Conservation (phyloP, 2,329 filamentous ascomycete species). For the Pyricularia grisea region DNA sequence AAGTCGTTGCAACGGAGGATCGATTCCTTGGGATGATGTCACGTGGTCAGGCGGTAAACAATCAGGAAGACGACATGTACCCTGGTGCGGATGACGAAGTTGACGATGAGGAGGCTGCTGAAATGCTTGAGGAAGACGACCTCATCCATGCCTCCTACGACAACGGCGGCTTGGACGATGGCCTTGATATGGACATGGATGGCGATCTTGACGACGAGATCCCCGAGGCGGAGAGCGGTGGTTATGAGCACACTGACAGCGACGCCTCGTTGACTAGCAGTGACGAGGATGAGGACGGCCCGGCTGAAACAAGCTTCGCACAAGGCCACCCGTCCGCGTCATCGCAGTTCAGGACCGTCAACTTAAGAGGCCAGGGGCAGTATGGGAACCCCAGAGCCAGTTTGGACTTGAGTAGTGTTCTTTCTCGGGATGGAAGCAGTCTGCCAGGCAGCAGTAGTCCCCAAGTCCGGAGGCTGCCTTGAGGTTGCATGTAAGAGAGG, state of each 20-base stretch:
- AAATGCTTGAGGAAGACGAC: conserved; percentile 56
- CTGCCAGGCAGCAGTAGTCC: conserved; percentile 46
- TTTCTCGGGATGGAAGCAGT: conserved; percentile 50
- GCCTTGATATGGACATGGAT: conserved; percentile 47
- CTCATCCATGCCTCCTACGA: conserved; percentile 22
- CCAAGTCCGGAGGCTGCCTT: conserved; percentile 25
- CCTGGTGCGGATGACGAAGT: conserved; percentile 43
- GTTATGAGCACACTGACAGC: conserved; percentile 72
- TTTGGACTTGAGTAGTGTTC: conserved; percentile 46
- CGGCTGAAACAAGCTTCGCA: conserved; percentile 19
- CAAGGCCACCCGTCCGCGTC: conserved; percentile 7
- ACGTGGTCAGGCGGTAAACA: conserved; percentile 34
- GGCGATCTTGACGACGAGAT: conserved; percentile 65
- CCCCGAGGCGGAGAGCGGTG: conserved; percentile 51
- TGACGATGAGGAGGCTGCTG: conserved; percentile 45
- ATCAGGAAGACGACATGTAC: conserved; percentile 36
- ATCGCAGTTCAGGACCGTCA: conserved; percentile 6
- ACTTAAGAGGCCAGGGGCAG: conserved; percentile 6
- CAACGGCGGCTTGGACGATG: conserved; percentile 18
- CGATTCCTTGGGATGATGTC: conserved; percentile 51
- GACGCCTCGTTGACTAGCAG: conserved; percentile 53
- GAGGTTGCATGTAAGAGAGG: background rate
- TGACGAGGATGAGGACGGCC: conserved; percentile 17
- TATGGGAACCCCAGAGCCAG: conserved; percentile 28
- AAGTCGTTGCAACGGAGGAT: conserved; percentile 49